These are phyloP conservation scores for Rhizopus sp. DNA, from an alignment of 371 early-diverging fungal species.

Conservation along the genomic window DNA sequence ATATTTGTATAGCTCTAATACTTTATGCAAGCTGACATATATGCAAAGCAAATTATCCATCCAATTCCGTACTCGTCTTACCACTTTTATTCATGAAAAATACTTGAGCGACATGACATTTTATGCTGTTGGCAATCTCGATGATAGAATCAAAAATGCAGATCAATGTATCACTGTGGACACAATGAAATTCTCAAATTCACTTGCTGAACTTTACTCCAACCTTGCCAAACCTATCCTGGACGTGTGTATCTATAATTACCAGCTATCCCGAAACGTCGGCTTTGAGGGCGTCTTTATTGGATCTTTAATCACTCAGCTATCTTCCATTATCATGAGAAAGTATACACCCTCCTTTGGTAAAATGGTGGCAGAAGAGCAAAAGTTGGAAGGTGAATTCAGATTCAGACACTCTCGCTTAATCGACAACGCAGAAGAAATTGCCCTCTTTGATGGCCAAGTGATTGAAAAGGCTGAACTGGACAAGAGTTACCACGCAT, in stretches of 20 bases:
- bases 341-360: constrained; percentile 89
- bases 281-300: constrained; percentile 76
- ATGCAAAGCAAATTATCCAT: constrained; percentile 85
- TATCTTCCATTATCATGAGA: constrained; percentile 74
- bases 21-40: constrained; percentile 59
- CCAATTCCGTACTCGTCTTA: constrained; percentile 84
- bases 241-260: constrained; percentile 86
- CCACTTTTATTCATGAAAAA: constrained; percentile 80
- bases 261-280: constrained; percentile 79
- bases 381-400: constrained; percentile 85
- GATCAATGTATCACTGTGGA: constrained; percentile 92
- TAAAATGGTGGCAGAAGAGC: constrained; percentile 82
- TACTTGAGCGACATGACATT: constrained; percentile 87
- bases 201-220: constrained; percentile 77
- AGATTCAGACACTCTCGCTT: constrained; percentile 85
- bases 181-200: constrained; percentile 82
- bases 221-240: constrained; percentile 87
- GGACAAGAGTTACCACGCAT: constrained; percentile 70
- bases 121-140: constrained; percentile 83
- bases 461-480: constrained; percentile 75
- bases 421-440: constrained; percentile 89
- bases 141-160: constrained; percentile 84
- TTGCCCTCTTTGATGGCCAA: constrained; percentile 84
- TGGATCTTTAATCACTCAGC: constrained; percentile 68
- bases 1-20: constrained; percentile 36